phyloP scores from a whole-genome alignment of 129 eudicot species.

The Centrapalus pauciflorus region DNA sequence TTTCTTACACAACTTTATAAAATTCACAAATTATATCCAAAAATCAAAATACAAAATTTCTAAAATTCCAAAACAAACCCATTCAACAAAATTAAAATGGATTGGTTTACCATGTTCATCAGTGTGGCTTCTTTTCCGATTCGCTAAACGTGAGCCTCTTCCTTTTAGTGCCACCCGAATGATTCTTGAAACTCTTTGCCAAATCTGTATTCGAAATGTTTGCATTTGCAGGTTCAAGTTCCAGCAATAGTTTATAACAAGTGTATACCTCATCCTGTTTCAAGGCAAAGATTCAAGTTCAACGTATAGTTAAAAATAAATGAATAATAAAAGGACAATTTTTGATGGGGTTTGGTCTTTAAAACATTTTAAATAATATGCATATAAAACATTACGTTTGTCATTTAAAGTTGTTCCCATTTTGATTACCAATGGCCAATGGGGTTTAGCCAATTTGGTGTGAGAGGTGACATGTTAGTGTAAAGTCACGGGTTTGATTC shows the following conservation, averaged over 20 bases:
- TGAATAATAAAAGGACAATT: too few relatives aligned
- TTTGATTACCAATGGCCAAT: too few relatives aligned
- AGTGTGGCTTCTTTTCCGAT: neutral
- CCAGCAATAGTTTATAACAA: conserved; percentile 41
- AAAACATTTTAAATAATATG: too few relatives aligned
- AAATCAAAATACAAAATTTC: conserved; percentile 10
- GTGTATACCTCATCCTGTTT: conserved; percentile 36
- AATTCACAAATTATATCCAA: conserved; percentile 19
- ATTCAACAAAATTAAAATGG: conserved; percentile 11
- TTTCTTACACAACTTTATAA: conserved; percentile 8
- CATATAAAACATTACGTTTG: too few relatives aligned
- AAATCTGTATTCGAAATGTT: neutral
- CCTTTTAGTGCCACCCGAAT: conserved; percentile 33
- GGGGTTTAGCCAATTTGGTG: too few relatives aligned
- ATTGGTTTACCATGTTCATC: neutral
- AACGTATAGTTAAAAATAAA: too few relatives aligned
- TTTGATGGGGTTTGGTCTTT: too few relatives aligned
- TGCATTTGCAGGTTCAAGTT: conserved; percentile 15
- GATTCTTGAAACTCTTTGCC: conserved; percentile 2
- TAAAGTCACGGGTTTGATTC: too few relatives aligned
- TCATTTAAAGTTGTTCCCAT: too few relatives aligned
- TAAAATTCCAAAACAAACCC: conserved; percentile 4
- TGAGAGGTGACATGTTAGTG: too few relatives aligned
- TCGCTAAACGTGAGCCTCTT: conserved; percentile 47
- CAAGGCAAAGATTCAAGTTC: too few relatives aligned